Base-by-base conservation (phyloP, 2,329 filamentous ascomycete genomes). In the Aspergillus clavatus region DNA sequence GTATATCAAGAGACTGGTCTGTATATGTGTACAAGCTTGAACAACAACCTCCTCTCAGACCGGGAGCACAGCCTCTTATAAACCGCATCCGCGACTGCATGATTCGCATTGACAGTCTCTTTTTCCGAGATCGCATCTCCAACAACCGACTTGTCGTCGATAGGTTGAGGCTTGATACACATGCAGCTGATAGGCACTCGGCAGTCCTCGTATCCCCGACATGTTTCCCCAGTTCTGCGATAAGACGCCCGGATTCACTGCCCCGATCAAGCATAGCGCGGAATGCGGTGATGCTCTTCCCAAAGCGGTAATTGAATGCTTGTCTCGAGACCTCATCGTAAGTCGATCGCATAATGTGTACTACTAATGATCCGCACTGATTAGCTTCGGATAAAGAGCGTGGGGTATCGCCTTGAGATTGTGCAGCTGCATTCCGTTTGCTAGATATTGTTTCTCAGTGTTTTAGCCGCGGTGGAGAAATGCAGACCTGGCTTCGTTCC, bases 161-260 rank as follows among this genome's bases (percentile, higher is more conserved):
- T 24, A 35, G 21, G 14, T 19, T 18, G 26, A 19, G n/a, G n/a
- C n/a, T n/a, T n/a, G n/a, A n/a, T n/a, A n/a, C n/a, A n/a, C n/a
- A n/a, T n/a, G n/a, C n/a, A n/a, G n/a, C n/a, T n/a, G 19, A 42
- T 24, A 31, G 29, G 10, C 38, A 28, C 38, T 23, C 8, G 29
- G 33, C 45, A 41, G 42, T n/a, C n/a, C n/a, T n/a, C n/a, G n/a
- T n/a, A n/a, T n/a, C n/a, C n/a, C n/a, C n/a, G n/a, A n/a, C n/a
- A n/a, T n/a, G n/a, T 53, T 49, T 49, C 45, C 48, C 53, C 48
- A 43, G 40, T 24, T 24, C 23, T 14, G 27, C 23, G 39, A 56
- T 48, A 55, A 52, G 53, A 46, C 46, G 51, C 77, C 74, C 62
- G 82, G 86, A 62, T 87, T 81, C 2, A 19, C 52, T 48, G 79